phyloP scores from a whole-genome alignment of 2,329 filamentous ascomycete species.

The Chaetoscypha palmicola region DNA sequence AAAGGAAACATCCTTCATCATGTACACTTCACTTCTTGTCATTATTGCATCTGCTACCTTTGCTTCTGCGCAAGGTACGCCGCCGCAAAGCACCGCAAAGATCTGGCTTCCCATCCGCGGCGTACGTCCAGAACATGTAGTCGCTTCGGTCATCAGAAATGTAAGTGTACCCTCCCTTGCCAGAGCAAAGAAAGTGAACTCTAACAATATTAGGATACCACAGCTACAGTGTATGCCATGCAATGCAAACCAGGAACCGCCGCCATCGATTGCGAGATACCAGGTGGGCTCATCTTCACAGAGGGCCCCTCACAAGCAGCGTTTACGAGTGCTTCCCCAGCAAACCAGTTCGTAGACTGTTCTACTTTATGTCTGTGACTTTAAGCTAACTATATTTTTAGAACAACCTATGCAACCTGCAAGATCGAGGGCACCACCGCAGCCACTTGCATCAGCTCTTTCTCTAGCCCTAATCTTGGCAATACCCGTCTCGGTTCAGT shows the following conservation, averaged over 20 bases:
- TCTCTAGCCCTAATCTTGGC: neutral
- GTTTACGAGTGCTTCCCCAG: neutral
- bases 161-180: neutral
- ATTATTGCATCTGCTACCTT: neutral
- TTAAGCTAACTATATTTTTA: neutral
- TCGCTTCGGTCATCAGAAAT: neutral
- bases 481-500: neutral
- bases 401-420: neutral
- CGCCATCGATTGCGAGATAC: neutral
- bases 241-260: neutral
- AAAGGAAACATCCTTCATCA: neutral
- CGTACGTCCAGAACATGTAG: neutral
- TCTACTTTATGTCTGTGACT: too few relatives aligned
- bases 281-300: neutral
- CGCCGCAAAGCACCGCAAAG: neutral
- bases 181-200: neutral
- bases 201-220: neutral
- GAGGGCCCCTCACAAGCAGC: neutral
- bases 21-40: neutral
- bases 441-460: neutral
- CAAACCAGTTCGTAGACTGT: neutral
- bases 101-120: neutral
- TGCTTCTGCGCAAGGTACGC: slow-evolving; percentile 1
- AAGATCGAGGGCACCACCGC: neutral
- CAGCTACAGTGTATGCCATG: neutral